Evolutionary conservation across 768 basidiomycete species (phyloP).

Genomic region (Sporobolomyces roseus): DNA sequence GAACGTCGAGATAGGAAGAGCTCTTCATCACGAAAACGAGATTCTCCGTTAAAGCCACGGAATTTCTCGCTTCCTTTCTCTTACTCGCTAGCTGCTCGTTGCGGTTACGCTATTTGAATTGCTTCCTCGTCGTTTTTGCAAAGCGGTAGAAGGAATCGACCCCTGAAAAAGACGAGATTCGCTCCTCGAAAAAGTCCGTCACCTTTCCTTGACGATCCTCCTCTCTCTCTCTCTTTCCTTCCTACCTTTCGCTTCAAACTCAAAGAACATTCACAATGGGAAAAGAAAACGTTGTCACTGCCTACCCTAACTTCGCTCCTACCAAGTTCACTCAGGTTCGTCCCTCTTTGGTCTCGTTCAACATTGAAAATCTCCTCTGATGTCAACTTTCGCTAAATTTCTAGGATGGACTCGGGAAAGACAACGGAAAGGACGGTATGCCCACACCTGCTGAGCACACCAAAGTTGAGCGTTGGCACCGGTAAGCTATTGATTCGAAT

Average conservation of each 20-base stretch:
- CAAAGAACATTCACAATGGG: background rate
- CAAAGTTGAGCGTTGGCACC: slow-evolving; percentile 48
- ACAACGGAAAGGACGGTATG: slow-evolving; percentile 53
- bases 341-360: no score
- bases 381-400: background rate
- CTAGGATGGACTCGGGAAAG: slow-evolving; percentile 15
- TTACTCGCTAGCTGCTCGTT: no score
- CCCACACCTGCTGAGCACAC: slow-evolving; percentile 49
- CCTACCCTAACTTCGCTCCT: slow-evolving; percentile 25
- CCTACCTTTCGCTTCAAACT: background rate
- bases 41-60: no score
- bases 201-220: background rate
- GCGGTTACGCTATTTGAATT: no score
- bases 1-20: no score
- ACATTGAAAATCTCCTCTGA: no score
- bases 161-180: no score
- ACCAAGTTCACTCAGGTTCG: slow-evolving; percentile 13
- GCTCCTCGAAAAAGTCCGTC: background rate
- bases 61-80: no score
- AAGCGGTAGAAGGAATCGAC: no score
- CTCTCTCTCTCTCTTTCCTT: background rate
- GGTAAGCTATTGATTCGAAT: no score
- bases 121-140: no score
- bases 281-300: slow-evolving; percentile 19
- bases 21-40: no score